These are phyloP conservation scores for Neurospora sp. DNA, from an alignment of 2,329 filamentous ascomycete genomes.

Conservation along the genomic window DNA sequence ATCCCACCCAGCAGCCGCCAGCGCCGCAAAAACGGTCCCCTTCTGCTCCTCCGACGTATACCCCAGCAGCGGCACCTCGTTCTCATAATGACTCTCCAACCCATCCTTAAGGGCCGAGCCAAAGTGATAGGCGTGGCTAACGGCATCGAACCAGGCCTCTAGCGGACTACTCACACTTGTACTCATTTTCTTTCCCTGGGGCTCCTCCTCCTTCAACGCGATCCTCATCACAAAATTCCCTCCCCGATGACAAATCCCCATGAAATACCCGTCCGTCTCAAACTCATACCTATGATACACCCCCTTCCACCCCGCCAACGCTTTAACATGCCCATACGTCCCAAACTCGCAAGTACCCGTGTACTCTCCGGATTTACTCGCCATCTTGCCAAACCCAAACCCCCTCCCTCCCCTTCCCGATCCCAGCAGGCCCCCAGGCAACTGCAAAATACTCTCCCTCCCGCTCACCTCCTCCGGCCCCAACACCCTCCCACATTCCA, in stretches of 20 bases:
- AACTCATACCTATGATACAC: constrained; percentile 27
- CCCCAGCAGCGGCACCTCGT: constrained; percentile 26
- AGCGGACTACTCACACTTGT: constrained; percentile 26
- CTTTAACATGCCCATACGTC: constrained; percentile 31
- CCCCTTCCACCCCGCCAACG: constrained; percentile 14
- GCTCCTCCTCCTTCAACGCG: constrained; percentile 45
- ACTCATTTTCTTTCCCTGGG: background rate
- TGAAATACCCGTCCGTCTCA: constrained; percentile 45
- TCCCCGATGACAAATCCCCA: constrained; percentile 42
- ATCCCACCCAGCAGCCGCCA: constrained; percentile 53
- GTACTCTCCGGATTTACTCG: constrained; percentile 27
- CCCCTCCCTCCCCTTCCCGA: constrained; percentile 30
- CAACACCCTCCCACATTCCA: constrained; percentile 42
- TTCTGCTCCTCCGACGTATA: constrained; percentile 35
- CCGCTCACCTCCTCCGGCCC: constrained; percentile 57
- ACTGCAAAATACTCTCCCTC: constrained; percentile 53
- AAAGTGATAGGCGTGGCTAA: constrained; percentile 31
- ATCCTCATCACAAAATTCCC: constrained; percentile 41
- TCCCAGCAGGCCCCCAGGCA: background rate
- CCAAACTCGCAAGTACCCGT: constrained; percentile 24
- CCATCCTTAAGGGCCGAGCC: constrained; percentile 27
- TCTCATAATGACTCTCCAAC: constrained; percentile 27
- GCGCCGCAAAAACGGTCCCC: constrained; percentile 25
- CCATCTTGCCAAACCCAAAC: constrained; percentile 24
- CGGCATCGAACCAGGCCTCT: constrained; percentile 30